Evolutionary conservation across 2,329 filamentous ascomycete genomes (phyloP).

Genomic region (Penicillium janthinellum): DNA sequence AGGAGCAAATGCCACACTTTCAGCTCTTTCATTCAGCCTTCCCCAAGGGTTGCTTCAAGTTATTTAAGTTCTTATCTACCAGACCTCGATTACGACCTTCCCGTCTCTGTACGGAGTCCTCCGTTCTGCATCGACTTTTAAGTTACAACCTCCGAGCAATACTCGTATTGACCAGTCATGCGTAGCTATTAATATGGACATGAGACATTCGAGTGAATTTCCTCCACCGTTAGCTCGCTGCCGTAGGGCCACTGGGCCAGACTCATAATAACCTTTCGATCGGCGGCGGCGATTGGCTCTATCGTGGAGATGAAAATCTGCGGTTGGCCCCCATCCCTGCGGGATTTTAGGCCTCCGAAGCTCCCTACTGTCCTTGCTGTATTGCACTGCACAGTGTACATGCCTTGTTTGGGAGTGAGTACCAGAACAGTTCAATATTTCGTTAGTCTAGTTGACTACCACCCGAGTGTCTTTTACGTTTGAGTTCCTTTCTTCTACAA

Average conservation of each 20-base stretch:
- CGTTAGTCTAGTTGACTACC: too few species aligned
- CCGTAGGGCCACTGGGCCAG: neutral
- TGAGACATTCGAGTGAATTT: neutral
- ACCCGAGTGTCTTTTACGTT: too few species aligned
- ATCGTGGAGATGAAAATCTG: conserved; percentile 4
- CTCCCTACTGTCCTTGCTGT: neutral
- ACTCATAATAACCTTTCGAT: conserved; percentile 20
- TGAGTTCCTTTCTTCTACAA: too few species aligned
- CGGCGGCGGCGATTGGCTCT: conserved; percentile 9
- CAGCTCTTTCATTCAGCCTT: neutral
- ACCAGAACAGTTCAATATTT: too few species aligned
- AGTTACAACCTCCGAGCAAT: neutral
- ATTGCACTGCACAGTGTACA: neutral
- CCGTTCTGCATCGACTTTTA: too few species aligned
- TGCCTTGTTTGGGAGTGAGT: neutral
- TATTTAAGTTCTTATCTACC: too few species aligned
- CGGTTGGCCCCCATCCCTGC: conserved; percentile 15
- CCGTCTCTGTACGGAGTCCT: too few species aligned
- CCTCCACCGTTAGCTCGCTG: neutral
- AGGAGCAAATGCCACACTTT: conserved; percentile 4
- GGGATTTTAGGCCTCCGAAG: conserved; percentile 13
- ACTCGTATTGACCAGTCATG: neutral
- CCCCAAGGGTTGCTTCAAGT: too few species aligned
- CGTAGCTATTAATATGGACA: neutral
- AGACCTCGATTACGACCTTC: neutral